Evolutionary conservation across 1,284 basidiomycete species (phyloP).

Genomic region (Trametes pubescens): DNA sequence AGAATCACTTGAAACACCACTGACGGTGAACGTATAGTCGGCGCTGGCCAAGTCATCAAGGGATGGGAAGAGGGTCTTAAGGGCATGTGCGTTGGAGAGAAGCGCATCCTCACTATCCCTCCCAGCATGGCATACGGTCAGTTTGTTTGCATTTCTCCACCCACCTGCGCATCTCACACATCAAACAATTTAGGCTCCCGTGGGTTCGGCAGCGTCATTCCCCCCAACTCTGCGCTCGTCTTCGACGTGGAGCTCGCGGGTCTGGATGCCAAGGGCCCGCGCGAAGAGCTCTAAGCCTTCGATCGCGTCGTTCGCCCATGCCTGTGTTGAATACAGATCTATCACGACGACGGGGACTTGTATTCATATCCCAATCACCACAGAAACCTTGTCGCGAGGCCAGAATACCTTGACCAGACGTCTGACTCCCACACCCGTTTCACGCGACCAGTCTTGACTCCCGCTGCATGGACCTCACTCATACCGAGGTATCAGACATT

Average conservation of each 20-base stretch:
- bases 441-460: too few species aligned
- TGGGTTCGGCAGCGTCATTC: constrained; percentile 83
- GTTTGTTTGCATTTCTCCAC: constrained; percentile 40
- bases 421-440: neutral
- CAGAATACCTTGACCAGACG: neutral
- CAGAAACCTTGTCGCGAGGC: neutral
- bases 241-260: constrained; percentile 88
- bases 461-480: too few species aligned
- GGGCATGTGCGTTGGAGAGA: constrained; percentile 92
- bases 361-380: neutral
- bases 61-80: constrained; percentile 84
- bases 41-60: constrained; percentile 81
- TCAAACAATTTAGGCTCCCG: constrained; percentile 61
- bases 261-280: constrained; percentile 48
- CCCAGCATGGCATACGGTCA: constrained; percentile 81
- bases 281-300: constrained; percentile 47
- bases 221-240: constrained; percentile 83
- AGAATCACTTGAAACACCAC: neutral
- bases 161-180: neutral
- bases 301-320: neutral
- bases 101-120: constrained; percentile 91
- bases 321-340: neutral
- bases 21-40: constrained; percentile 59
- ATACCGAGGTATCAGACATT: too few species aligned
- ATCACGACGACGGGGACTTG: neutral